Evolutionary conservation across 2,329 filamentous ascomycete genomes (phyloP), one percentile per base, ranked within the genome.

Genomic region (Aspergillus flavus): DNA sequence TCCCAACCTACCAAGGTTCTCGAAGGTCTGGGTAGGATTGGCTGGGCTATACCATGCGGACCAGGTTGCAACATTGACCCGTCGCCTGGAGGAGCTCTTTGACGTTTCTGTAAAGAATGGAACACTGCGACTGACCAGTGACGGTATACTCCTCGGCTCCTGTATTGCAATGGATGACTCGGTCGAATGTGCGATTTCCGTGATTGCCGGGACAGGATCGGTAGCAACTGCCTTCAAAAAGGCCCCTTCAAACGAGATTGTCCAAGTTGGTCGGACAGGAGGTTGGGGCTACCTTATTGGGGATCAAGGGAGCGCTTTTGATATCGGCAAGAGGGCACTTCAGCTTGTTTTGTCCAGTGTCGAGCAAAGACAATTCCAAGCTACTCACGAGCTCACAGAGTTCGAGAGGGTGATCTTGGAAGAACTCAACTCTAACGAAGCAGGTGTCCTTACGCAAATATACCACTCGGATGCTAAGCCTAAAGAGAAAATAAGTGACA

Each of bases 231-330:
- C 72, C 21, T 83, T 78, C 66, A 62, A 63, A 11, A 67, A 68
- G 56, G 58, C 60, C 0, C 53, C 59, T n/a, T 32, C 54, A 28
- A 21, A 46, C 11, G 59, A 56, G 30, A 72, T 76, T 39, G 48
- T 65, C 7, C 73, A 74, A 1, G 71, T 72, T 2, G 73, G 72
- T n/a, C 73, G 80, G 3, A 72, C 73, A 5, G 81, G 81, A 2
- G 81, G 81, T 14, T 82, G 81, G 81, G 80, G 81, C 3, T 71
- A 77, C 61, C 68, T 81, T 6, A 69, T 83, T 2, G 80, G 81
- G 1, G 81, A 83, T 57, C 79, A 82, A 43, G 81, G 81, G 0
- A 75, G 75, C 0, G 81, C 79, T 3, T 82, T 76, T 64, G 73
- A 75, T 1, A 78, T 82, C 16, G 80, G 80, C 1, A 65, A 75